Conservation (phyloP, 192 early-diverging fungal species). For the Linnemannia hyalina region DNA sequence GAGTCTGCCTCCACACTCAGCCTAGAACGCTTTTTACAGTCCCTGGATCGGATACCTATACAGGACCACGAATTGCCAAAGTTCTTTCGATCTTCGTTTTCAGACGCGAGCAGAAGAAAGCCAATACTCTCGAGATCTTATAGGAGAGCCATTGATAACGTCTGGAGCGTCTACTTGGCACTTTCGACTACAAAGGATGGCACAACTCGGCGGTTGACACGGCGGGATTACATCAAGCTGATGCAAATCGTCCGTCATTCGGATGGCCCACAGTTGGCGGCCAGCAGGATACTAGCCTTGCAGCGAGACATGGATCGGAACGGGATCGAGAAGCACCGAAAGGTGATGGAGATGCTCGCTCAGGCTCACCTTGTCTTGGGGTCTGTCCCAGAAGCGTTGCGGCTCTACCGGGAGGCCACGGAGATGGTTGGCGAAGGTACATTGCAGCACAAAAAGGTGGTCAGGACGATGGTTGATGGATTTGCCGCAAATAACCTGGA, state of each 20-base stretch:
- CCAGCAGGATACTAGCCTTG: slow-evolving; percentile 16
- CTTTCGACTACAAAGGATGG: neutral
- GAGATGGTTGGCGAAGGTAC: neutral
- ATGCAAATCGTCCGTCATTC: slow-evolving; percentile 31
- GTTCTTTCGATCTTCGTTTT: slow-evolving; percentile 6
- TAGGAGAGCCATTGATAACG: neutral
- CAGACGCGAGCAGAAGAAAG: neutral
- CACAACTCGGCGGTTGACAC: neutral
- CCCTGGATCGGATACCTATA: slow-evolving; percentile 13
- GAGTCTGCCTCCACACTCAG: neutral
- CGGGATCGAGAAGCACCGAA: slow-evolving; percentile 12
- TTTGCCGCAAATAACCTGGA: slow-evolving; percentile 12
- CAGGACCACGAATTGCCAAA: neutral
- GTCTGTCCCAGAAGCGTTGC: neutral
- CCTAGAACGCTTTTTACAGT: neutral
- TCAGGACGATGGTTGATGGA: slow-evolving; percentile 26
- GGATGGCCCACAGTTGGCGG: neutral
- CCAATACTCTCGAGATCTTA: neutral
- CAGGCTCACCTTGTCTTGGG: slow-evolving; percentile 35
- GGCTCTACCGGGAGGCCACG: neutral
- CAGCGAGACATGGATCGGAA: neutral
- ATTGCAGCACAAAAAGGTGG: slow-evolving; percentile 7
- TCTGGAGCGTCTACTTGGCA: slow-evolving; percentile 12
- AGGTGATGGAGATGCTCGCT: slow-evolving; percentile 18
- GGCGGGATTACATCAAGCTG: slow-evolving; percentile 32